Evolutionary conservation across 306 rosid species (phyloP).

Genomic region (Prunus mongolica): DNA sequence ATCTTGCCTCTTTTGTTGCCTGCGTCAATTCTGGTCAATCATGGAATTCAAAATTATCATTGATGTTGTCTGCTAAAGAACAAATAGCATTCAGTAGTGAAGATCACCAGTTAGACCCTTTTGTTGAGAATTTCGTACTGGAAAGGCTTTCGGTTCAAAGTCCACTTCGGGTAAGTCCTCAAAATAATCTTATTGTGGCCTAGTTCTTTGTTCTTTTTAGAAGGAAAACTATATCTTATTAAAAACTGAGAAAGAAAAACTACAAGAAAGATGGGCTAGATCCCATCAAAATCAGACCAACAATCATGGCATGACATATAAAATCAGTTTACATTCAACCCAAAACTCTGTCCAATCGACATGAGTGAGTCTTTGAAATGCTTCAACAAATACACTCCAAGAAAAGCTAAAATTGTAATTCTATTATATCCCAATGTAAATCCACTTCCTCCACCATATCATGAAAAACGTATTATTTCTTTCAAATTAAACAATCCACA

Average conservation of each 20-base stretch:
- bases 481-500: no score
- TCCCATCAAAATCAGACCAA: not conserved
- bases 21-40: constrained; percentile 83
- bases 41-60: constrained; percentile 75
- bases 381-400: not conserved
- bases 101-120: constrained; percentile 57
- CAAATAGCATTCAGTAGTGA: constrained; percentile 44
- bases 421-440: not conserved
- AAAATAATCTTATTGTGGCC: constrained; percentile 5
- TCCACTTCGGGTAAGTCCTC: constrained; percentile 81
- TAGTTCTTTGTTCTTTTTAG: not conserved
- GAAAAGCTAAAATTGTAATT: not conserved
- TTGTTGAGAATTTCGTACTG: constrained; percentile 90
- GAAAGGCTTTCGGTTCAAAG: constrained; percentile 95
- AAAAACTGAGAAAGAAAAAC: not conserved
- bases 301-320: not conserved
- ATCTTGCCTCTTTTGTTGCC: constrained; percentile 91
- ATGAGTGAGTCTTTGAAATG: not conserved
- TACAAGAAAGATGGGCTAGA: not conserved
- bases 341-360: not conserved
- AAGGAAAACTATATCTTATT: not conserved
- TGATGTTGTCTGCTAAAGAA: constrained; percentile 62
- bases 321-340: not conserved
- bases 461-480: not conserved
- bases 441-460: not conserved